Conservation (phyloP, 805 yeast genomes). For the Pichia scutulata region DNA sequence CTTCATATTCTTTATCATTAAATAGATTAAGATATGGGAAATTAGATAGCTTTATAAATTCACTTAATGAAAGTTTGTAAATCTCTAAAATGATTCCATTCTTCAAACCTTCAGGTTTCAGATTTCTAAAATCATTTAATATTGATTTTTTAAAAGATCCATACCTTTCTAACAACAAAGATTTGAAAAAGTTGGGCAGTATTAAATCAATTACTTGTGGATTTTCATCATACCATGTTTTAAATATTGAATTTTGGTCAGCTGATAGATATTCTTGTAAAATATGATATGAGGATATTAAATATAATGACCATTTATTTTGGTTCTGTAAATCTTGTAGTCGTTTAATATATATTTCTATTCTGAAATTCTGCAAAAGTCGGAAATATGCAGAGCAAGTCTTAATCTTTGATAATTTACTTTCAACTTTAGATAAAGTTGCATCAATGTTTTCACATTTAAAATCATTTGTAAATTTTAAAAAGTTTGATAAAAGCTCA, state of each 20-base stretch:
- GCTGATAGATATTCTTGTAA: background rate
- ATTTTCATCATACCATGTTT: background rate
- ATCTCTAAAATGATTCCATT: background rate
- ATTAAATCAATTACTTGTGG: background rate
- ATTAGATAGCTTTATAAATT: background rate
- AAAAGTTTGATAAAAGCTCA: background rate
- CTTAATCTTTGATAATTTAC: background rate
- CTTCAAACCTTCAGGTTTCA: background rate
- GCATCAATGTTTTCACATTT: background rate
- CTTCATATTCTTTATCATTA: background rate
- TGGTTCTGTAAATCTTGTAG: background rate
- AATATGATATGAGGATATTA: background rate
- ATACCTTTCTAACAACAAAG: slow-evolving; percentile 4
- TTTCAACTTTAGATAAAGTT: background rate
- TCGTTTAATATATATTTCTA: background rate
- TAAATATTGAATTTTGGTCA: background rate
- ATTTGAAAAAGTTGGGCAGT: background rate
- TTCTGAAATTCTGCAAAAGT: background rate
- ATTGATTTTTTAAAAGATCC: slow-evolving; percentile 2
- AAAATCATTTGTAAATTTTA: background rate
- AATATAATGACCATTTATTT: background rate
- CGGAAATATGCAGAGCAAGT: background rate
- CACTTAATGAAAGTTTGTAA: background rate
- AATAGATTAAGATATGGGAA: background rate
- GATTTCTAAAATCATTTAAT: background rate